Evolutionary conservation across 1,284 basidiomycete species (phyloP).

Genomic region (Volvariella surrecta): DNA sequence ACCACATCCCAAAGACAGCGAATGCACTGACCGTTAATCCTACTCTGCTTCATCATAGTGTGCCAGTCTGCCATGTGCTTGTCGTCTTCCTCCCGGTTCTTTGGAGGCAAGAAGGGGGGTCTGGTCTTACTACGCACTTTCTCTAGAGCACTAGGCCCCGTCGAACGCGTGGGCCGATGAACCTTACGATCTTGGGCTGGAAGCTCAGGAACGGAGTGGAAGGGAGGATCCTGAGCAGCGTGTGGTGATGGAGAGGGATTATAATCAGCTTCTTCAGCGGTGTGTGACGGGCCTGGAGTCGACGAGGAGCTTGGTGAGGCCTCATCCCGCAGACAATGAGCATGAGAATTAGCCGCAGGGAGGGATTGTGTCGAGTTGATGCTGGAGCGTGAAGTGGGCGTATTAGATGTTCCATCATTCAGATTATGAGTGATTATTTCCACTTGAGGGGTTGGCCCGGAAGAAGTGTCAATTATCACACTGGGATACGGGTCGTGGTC

Average conservation of each 20-base stretch:
- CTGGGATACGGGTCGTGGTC: constrained; percentile 35
- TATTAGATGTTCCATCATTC: too few species aligned
- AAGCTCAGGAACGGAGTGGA: constrained; percentile 11
- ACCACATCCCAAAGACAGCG: constrained; percentile 3
- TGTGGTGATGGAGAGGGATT: too few species aligned
- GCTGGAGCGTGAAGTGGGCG: too few species aligned
- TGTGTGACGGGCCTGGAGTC: too few species aligned
- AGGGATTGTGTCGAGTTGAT: too few species aligned
- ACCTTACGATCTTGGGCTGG: constrained; percentile 17
- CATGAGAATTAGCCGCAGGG: too few species aligned
- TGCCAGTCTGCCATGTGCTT: constrained; percentile 88
- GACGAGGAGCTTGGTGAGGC: too few species aligned
- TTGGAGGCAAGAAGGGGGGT: constrained; percentile 80
- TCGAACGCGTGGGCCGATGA: constrained; percentile 42
- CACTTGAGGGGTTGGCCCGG: constrained; percentile 9
- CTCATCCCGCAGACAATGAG: too few species aligned
- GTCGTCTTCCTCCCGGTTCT: constrained; percentile 70
- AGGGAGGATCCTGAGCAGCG: constrained; percentile 13
- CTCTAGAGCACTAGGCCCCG: constrained; percentile 61
- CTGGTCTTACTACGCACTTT: constrained; percentile 74
- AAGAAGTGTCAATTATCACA: constrained; percentile 35
- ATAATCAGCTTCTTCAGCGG: too few species aligned
- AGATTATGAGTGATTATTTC: too few species aligned
- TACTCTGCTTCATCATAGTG: constrained; percentile 83
- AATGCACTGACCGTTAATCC: constrained; percentile 53